Percentiles rank a stretch among this genome's conserved stretches.
Conservation (phyloP, 2,329 filamentous ascomycete species). For the Monilinia polystroma region DNA sequence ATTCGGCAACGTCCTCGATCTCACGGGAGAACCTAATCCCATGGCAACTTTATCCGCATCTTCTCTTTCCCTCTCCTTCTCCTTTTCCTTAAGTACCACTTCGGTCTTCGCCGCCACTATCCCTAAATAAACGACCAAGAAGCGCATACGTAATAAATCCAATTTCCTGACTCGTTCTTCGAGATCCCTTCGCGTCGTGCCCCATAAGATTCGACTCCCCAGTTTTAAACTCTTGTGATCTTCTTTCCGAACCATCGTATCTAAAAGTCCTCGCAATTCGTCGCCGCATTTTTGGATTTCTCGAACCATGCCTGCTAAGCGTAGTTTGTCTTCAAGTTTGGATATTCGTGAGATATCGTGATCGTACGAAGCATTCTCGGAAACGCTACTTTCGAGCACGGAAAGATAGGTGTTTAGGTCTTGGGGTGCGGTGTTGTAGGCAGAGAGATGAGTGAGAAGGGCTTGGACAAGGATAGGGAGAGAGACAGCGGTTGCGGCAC, state of each 20-base stretch:
- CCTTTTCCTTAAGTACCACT: slow-evolving; percentile 23
- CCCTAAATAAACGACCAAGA: slow-evolving; percentile 63
- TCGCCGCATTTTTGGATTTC: slow-evolving; percentile 62
- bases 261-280: slow-evolving; percentile 60
- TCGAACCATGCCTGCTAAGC: slow-evolving; percentile 56
- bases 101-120: slow-evolving; percentile 48
- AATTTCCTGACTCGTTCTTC: slow-evolving; percentile 59
- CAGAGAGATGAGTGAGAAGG: slow-evolving; percentile 52
- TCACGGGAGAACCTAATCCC: slow-evolving; percentile 1
- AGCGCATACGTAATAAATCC: slow-evolving; percentile 63
- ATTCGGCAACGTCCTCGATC: background rate
- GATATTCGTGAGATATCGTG: slow-evolving; percentile 57
- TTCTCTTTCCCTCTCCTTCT: slow-evolving; percentile 13
- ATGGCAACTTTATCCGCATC: background rate
- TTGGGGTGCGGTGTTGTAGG: slow-evolving; percentile 57
- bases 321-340: slow-evolving; percentile 61
- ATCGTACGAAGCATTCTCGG: slow-evolving; percentile 65
- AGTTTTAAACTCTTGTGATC: slow-evolving; percentile 51
- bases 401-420: slow-evolving; percentile 60
- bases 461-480: slow-evolving; percentile 55
- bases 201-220: slow-evolving; percentile 49
- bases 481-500: slow-evolving; percentile 58
- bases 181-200: slow-evolving; percentile 51
- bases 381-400: slow-evolving; percentile 56
- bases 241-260: slow-evolving; percentile 47